These are phyloP conservation scores for Eremothecium cymbalariae DNA, from an alignment of 1,139 yeast genomes.

Conservation along the genomic window DNA sequence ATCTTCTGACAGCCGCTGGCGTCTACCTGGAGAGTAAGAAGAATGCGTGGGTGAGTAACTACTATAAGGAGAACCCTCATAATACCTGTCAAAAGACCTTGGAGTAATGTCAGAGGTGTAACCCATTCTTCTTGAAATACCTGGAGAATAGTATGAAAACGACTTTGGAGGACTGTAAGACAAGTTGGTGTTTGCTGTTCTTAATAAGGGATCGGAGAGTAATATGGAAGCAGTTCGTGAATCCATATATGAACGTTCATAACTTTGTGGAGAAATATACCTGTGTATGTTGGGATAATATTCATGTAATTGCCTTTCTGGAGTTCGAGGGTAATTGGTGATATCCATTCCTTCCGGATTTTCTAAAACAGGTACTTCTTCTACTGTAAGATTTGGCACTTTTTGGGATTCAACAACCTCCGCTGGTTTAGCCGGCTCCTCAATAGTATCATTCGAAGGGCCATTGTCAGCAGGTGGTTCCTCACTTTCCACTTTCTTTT, in stretches of 20 bases:
- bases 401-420: no score
- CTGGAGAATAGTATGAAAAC: conserved; percentile 30
- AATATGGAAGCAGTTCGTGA: conserved; percentile 4
- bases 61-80: conserved; percentile 13
- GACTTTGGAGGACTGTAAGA: conserved; percentile 27
- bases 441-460: no score
- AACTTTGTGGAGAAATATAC: not conserved
- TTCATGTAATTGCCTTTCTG: not conserved
- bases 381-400: not conserved
- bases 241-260: not conserved
- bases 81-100: conserved; percentile 20
- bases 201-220: conserved; percentile 3
- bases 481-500: no score
- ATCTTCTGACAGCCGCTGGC: conserved; percentile 28
- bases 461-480: no score
- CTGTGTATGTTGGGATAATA: not conserved
- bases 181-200: conserved; percentile 12
- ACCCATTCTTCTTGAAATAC: conserved; percentile 25
- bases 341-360: not conserved
- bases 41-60: conserved; percentile 21
- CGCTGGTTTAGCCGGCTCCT: no score
- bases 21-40: conserved; percentile 32
- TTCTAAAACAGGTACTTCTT: not conserved
- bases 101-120: conserved; percentile 25
- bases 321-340: not conserved